Conservation (phyloP, 1,284 basidiomycete genomes). For the Trametes pubescens region DNA sequence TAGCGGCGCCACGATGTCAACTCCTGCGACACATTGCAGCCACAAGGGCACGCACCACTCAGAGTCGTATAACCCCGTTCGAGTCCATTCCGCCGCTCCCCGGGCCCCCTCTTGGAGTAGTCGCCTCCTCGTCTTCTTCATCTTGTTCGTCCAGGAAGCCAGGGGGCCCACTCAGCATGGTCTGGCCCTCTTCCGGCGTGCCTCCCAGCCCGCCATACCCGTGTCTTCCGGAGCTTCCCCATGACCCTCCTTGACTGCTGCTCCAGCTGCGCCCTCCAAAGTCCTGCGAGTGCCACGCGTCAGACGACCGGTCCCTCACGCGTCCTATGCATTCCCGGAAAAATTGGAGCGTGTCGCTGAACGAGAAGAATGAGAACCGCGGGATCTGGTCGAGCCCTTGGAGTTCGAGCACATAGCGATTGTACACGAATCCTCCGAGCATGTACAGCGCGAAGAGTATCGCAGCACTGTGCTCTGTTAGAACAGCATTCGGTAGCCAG, state of each 20-base stretch:
- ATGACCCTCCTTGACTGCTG: conserved; percentile 26
- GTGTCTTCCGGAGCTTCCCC: conserved; percentile 30
- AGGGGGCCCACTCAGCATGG: conserved; percentile 43
- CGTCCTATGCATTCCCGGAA: conserved; percentile 39
- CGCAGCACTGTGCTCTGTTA: conserved; percentile 51
- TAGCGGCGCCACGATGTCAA: conserved; percentile 24
- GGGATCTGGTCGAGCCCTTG: conserved; percentile 74
- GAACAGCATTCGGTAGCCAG: conserved; percentile 12
- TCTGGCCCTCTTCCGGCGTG: conserved; percentile 44
- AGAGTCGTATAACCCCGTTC: conserved; percentile 45
- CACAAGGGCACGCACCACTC: conserved; percentile 27
- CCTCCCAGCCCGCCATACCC: conserved; percentile 43
- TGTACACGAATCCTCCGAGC: conserved; percentile 70
- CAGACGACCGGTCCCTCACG: conserved; percentile 35
- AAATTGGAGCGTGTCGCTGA: conserved; percentile 41
- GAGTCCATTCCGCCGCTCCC: conserved; percentile 39
- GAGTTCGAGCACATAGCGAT: conserved; percentile 69
- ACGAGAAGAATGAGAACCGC: conserved; percentile 59
- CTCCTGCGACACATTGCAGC: conserved; percentile 16
- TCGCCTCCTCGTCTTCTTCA: conserved; percentile 37
- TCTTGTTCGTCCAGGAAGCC: conserved; percentile 43
- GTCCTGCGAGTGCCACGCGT: conserved; percentile 34
- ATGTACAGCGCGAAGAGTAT: conserved; percentile 64
- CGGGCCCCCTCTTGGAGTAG: conserved; percentile 16
- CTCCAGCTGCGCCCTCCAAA: conserved; percentile 33